phyloP scores from a whole-genome alignment of 2,329 filamentous ascomycete species.

The Trichophaea hybrida region DNA sequence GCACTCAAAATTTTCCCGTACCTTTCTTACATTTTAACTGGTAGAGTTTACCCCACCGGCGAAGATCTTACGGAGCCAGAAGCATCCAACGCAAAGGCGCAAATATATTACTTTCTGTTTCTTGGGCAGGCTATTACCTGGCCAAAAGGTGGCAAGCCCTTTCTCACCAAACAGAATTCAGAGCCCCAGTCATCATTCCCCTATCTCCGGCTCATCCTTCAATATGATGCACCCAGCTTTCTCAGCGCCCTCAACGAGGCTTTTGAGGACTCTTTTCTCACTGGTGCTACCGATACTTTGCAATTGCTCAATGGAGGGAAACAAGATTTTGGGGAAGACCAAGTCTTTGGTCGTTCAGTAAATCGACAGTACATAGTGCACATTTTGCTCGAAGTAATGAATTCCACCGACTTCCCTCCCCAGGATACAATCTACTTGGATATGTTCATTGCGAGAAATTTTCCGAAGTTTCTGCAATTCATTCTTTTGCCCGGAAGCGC shows the following conservation, averaged over 20 bases:
- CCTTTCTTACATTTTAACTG: slow-evolving; percentile 78
- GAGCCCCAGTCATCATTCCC: slow-evolving; percentile 62
- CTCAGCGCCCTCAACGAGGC: slow-evolving; percentile 93
- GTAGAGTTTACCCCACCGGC: slow-evolving; percentile 80
- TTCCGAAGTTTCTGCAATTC: slow-evolving; percentile 94
- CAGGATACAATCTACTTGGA: slow-evolving; percentile 88
- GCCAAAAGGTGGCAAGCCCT: slow-evolving; percentile 50
- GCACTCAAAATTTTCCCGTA: slow-evolving; percentile 91
- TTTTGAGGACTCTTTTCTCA: slow-evolving; percentile 88
- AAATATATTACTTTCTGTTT: slow-evolving; percentile 88
- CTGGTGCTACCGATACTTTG: slow-evolving; percentile 51
- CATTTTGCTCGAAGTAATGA: slow-evolving; percentile 85
- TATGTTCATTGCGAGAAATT: slow-evolving; percentile 93
- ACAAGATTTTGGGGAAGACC: slow-evolving; percentile 40
- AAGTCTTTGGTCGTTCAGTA: slow-evolving; percentile 55
- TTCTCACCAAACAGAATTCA: slow-evolving; percentile 45
- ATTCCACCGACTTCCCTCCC: slow-evolving; percentile 54
- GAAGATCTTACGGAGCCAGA: slow-evolving; percentile 57
- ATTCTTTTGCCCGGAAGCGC: slow-evolving; percentile 78
- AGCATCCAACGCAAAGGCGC: slow-evolving; percentile 63
- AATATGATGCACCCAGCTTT: slow-evolving; percentile 82
- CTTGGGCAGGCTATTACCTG: slow-evolving; percentile 64
- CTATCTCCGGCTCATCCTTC: slow-evolving; percentile 68
- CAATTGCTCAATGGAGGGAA: slow-evolving; percentile 35
- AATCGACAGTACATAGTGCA: slow-evolving; percentile 87